phyloP scores from a whole-genome alignment of 2,329 filamentous ascomycete species.

The Penicillium janthinellum region DNA sequence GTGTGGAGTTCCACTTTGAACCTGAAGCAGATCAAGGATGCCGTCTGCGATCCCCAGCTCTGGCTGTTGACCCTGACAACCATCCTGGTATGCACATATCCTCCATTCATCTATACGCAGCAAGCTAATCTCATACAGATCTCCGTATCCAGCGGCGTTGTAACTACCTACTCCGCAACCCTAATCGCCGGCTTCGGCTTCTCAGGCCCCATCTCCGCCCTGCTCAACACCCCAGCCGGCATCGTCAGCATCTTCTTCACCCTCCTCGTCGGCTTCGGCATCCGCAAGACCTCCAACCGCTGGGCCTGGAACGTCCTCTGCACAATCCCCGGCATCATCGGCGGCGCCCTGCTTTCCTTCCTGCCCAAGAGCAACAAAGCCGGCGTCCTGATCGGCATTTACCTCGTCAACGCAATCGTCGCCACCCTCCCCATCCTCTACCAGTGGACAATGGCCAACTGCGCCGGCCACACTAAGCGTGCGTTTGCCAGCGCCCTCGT shows the following conservation, averaged over 20 bases:
- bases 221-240: conserved; percentile 49
- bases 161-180: conserved; percentile 50
- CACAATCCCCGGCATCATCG: conserved; percentile 52
- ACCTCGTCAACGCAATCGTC: conserved; percentile 49
- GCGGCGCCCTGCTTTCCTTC: conserved; percentile 44
- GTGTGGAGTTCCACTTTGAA: conserved; percentile 56
- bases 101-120: conserved; percentile 18
- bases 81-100: conserved; percentile 13
- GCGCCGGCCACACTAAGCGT: conserved; percentile 54
- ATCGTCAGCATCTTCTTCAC: conserved; percentile 46
- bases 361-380: conserved; percentile 42
- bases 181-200: conserved; percentile 48
- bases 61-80: conserved; percentile 44
- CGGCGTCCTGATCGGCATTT: conserved; percentile 48
- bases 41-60: conserved; percentile 49
- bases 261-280: conserved; percentile 44
- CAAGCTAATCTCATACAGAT: conserved; percentile 28
- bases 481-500: conserved; percentile 51
- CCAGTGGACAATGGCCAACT: conserved; percentile 52
- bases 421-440: conserved; percentile 50
- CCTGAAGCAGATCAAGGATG: conserved; percentile 50
- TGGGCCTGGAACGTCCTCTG: conserved; percentile 47
- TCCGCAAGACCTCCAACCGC: conserved; percentile 44
- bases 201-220: conserved; percentile 44
- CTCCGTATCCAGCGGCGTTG: conserved; percentile 48